Evolutionary conservation across 805 yeast species (phyloP), one percentile per base, ranked within the genome.

Genomic region (Ogataea nonfermentans): DNA sequence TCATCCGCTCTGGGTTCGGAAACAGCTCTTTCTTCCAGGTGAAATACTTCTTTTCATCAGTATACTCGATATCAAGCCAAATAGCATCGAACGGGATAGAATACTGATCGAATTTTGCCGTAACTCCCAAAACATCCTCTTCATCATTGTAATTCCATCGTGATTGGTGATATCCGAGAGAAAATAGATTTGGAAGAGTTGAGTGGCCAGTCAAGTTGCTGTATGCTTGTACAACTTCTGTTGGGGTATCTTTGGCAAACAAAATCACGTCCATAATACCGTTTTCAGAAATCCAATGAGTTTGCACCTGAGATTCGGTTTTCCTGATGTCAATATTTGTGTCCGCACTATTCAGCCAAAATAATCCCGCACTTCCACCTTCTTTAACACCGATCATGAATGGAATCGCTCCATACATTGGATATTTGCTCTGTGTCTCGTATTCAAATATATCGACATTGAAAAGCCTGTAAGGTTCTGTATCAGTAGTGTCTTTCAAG

Each of bases 361-460:
- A 89, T 8, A 91, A 60, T 11, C 95, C 98, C 9, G 79, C 77
- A 2, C 90, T 68, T 2, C 69, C 52, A 0, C 65, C 73, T 0
- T 76, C 70, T 35, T 75, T 78, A 12, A 76, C 76, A 0, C 88
- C 93, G 35, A 87, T 65, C 74, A 93, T 71, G 31, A 90, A 78
- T 3, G 99, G 99, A 51, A 93, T 87, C 0, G 95, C 70, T 1
- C 99, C 99, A 56, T 93, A 93, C 95, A 90, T 89, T 32, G 98
- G 88, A 71, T 83, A 70, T 40, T 80, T 78, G 26, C 95, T 82
- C 46, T 85, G 77, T 2, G 81, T 71, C 51, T 86, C 95, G 59
- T 93, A 93, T 62, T 93, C 97, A 63, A 93, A 93, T 24, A 91
- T 91, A 59, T 93, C 99, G 20, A 90, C 97, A 52, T 93, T 91